Evolutionary conservation across 2,329 filamentous ascomycete genomes (phyloP), one percentile per base, ranked within the genome.

Genomic region (Thyridium curvatum): DNA sequence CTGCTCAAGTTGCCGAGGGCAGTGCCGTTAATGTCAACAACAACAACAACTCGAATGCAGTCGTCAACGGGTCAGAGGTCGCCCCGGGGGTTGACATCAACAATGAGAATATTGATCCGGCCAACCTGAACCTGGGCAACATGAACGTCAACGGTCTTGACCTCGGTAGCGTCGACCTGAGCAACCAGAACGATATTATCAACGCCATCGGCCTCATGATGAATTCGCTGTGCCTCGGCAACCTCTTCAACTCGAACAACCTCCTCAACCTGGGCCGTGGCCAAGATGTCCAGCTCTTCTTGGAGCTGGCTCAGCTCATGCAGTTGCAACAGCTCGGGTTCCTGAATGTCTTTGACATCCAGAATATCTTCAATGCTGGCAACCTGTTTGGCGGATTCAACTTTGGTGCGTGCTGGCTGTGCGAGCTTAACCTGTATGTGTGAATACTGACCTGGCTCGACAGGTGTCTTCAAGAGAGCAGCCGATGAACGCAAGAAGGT

Each of bases 291-390:
- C 46, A 59, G 32, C 46, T 60, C 35, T 58, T 60, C 43, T 42
- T 59, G 15, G 49, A 58, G 50, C 51, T 59, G 12, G 53, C 52
- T 7, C 49, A 59, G 52, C 46, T 59, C 10, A 46, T 51, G 45
- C 48, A 59, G 43, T 48, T 59, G 15, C 40, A 56, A 47, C 43
- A 52, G 43, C 46, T 54, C 2, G 54, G 53, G 9, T 52, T 59
- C 7, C 32, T 58, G 35, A 51, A 49, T 40, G 31, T 51, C n/a
- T 37, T 40, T 8, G 48, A 53, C 18, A 46, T 56, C 8, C 52
- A 55, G 41, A 43, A 41, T n/a, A 44, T 60, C 12, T 53, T 60
- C 41, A 46, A 51, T 40, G 45, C 39, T 35, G 52, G 49, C 34
- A 40, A 46, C 14, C 38, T 51, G 15, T 42, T 49, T 37, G 46